These are phyloP conservation scores for Irpex rosettiformis DNA, from an alignment of 1,284 basidiomycete genomes.

Conservation along the genomic window DNA sequence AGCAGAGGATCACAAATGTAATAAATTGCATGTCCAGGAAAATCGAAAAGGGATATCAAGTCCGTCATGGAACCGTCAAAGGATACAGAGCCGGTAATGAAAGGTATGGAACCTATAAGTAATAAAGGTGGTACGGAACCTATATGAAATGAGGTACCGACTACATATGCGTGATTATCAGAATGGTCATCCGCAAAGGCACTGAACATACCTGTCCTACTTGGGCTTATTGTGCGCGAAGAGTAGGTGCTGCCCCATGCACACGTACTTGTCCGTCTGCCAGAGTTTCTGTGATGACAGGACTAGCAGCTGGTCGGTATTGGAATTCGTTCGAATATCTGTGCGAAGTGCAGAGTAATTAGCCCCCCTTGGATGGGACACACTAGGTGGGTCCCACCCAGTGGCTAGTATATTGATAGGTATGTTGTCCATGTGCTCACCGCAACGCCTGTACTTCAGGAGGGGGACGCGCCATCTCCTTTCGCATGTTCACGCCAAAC, in stretches of 20 bases:
- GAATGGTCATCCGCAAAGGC: background rate
- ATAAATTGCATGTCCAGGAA: no score
- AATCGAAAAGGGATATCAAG: no score
- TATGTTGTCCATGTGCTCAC: slow-evolving; percentile 14
- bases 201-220: background rate
- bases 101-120: no score
- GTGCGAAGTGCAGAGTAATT: background rate
- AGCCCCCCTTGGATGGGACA: no score
- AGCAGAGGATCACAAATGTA: no score
- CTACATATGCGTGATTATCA: background rate
- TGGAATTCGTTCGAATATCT: slow-evolving; percentile 67
- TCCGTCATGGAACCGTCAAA: no score
- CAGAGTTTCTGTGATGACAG: slow-evolving; percentile 59
- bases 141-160: no score
- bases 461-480: slow-evolving; percentile 23
- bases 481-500: slow-evolving; percentile 36
- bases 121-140: no score
- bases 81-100: no score
- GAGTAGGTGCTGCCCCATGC: slow-evolving; percentile 46
- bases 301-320: slow-evolving; percentile 64
- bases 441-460: slow-evolving; percentile 38
- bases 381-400: no score
- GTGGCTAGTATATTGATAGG: background rate
- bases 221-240: slow-evolving; percentile 3
- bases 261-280: slow-evolving; percentile 54